Percentiles rank a stretch among this genome's conserved stretches.
Conservation (phyloP, 495 filamentous ascomycete species). For the Friedmanniomyces simplex region DNA sequence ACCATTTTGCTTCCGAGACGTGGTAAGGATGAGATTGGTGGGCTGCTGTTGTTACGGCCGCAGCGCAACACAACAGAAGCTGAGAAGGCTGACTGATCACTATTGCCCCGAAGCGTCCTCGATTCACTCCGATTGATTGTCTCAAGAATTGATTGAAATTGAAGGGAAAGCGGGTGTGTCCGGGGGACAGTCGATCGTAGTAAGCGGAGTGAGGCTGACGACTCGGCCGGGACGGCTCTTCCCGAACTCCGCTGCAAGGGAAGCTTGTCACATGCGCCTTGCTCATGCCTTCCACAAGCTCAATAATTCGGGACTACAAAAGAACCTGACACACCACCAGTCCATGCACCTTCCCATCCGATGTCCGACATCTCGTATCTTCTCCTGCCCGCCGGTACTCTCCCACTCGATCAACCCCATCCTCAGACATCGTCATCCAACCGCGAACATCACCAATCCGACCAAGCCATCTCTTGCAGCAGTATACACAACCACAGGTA, state of each 20-base stretch:
- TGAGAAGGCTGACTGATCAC: too few relatives aligned
- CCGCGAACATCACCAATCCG: not conserved
- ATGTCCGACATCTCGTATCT: not conserved
- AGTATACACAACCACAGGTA: slow-evolving; percentile 7
- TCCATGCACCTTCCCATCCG: not conserved
- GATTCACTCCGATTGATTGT: too few relatives aligned
- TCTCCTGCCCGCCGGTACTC: not conserved
- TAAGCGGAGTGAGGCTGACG: not conserved
- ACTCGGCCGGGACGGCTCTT: not conserved
- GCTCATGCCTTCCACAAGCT: not conserved
- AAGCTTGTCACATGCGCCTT: not conserved
- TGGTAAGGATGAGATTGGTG: too few relatives aligned
- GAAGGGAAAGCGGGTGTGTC: too few relatives aligned
- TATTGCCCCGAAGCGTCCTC: too few relatives aligned
- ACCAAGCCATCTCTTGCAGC: not conserved
- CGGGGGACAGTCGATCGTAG: too few relatives aligned
- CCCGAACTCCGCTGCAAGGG: not conserved
- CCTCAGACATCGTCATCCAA: not conserved
- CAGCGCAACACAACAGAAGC: too few relatives aligned
- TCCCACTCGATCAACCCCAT: not conserved
- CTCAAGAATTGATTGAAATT: too few relatives aligned
- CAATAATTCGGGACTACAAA: too few relatives aligned
- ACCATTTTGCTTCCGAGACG: too few relatives aligned
- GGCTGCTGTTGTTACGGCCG: too few relatives aligned
- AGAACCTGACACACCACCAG: not conserved